Base-by-base conservation (phyloP, 768 basidiomycete species). In the Rhodotorula paludigena region DNA sequence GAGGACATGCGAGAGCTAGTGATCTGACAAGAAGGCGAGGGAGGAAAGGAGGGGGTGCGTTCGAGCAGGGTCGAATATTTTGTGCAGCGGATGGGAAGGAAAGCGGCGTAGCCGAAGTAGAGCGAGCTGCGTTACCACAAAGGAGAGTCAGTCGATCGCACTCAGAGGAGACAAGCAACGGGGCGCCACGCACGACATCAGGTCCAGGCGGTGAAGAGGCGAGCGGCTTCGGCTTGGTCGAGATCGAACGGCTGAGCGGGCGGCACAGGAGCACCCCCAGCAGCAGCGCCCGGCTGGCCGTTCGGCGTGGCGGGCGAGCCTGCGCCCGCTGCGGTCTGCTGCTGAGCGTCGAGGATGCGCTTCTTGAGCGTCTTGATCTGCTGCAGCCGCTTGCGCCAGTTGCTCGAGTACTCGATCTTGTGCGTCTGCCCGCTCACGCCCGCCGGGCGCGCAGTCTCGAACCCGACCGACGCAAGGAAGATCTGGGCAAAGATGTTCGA, bases 401-500 rank as follows among this genome's bases (percentile, higher is more conserved):
- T 69, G 23, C 67, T 69, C 28, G 56, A 55, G 62, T 69, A 74
- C 47, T 72, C 73, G 65, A 69, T 54, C 33, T 51, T 59, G 48
- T 65, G 42, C 55, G 42, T 58, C 57, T 59, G 45, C n/a, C 63
- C 64, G 20, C 25, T 49, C 41, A 59, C 48, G 20, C 69, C 64
- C 30, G 60, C 63, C 9, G 54, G 47, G 11, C 53, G 41, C 5
- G 38, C 45, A 53, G 63, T 55, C 54, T 65, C 64, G 72, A 73
- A 73, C 3, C 72, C 72, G 54, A 70, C 73, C 21, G 67, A 66
- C 15, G 64, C 69, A 56, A 71, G 64, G 52, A 67, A 96, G 49
- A 94, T 85, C 28, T 87, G 85, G 5, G 90, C 87, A 76, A 94
- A 92, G 85, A 92, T 89, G 80, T 94, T 91, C 4, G 89, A 85